Evolutionary conservation across 331 rosid species (phyloP).

Genomic region (Ulmus americana): DNA sequence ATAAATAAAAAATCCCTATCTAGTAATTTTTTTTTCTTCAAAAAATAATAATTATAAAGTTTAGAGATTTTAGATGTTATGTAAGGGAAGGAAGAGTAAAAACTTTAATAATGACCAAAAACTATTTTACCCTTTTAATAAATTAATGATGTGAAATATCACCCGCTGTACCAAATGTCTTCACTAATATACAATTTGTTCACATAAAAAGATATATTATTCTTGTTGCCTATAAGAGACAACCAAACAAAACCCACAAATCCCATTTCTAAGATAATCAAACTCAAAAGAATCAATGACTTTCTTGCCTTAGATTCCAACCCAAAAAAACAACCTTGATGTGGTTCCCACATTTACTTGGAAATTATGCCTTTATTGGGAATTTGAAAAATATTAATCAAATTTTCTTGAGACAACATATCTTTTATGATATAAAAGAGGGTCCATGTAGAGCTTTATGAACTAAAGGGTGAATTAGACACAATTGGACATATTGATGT

Average conservation of each 20-base stretch:
- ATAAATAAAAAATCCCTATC: no score
- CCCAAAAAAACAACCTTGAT: not conserved
- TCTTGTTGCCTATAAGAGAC: conserved; percentile 12
- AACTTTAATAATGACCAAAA: conserved; percentile 20
- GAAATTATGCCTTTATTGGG: not conserved
- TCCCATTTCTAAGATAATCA: not conserved
- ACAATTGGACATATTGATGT: not conserved
- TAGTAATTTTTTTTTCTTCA: not conserved
- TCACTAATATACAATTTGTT: conserved; percentile 16
- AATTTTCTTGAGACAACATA: not conserved
- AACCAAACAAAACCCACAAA: not conserved
- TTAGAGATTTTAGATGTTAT: conserved; percentile 8
- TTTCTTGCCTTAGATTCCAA: conserved; percentile 19
- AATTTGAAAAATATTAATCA: not conserved
- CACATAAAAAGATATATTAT: not conserved
- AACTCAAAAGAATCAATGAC: conserved; percentile 10
- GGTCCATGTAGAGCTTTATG: not conserved
- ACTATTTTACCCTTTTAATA: conserved; percentile 2
- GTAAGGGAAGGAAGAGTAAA: conserved; percentile 9
- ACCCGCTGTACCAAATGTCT: conserved; percentile 29
- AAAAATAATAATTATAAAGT: not conserved
- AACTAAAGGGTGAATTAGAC: not conserved
- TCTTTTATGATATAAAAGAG: not conserved
- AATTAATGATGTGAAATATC: conserved; percentile 30
- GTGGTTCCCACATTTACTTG: conserved; percentile 9